Evolutionary conservation across 192 early-diverging fungal genomes (phyloP).

Genomic region (Backusella liffmaniae): DNA sequence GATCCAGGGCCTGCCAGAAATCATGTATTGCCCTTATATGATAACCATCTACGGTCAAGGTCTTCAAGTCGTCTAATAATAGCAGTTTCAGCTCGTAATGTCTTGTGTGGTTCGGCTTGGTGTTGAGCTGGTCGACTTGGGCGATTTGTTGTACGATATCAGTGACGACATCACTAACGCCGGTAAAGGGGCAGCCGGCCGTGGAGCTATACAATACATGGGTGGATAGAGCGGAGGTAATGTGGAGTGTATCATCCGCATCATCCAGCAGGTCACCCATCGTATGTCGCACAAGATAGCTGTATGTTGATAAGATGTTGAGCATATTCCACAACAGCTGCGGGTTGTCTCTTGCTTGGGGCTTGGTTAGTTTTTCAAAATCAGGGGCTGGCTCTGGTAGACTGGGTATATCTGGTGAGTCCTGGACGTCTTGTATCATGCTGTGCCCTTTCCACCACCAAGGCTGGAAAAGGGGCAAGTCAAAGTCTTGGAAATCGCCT

Average conservation of each 20-base stretch:
- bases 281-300: constrained; percentile 19
- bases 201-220: constrained; percentile 14
- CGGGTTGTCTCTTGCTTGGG: not conserved
- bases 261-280: constrained; percentile 21
- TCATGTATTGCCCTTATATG: not conserved
- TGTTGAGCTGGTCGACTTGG: not conserved
- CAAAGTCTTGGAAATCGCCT: constrained; percentile 8
- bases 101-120: not conserved
- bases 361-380: constrained; percentile 8
- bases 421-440: not conserved
- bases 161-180: not conserved
- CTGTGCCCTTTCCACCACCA: constrained; percentile 13
- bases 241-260: not conserved
- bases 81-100: not conserved
- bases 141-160: constrained; percentile 6
- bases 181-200: not conserved
- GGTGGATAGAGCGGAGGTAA: not conserved
- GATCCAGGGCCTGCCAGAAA: constrained; percentile 7
- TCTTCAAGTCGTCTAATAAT: not conserved
- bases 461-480: not conserved
- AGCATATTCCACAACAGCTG: constrained; percentile 9
- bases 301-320: constrained; percentile 18
- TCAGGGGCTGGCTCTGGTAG: not conserved
- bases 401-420: not conserved
- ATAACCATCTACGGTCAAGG: not conserved